Percentiles rank a stretch among this genome's conserved stretches.
Conservation (phyloP, 495 filamentous ascomycete genomes). For the Aspergillus haitiensis region DNA sequence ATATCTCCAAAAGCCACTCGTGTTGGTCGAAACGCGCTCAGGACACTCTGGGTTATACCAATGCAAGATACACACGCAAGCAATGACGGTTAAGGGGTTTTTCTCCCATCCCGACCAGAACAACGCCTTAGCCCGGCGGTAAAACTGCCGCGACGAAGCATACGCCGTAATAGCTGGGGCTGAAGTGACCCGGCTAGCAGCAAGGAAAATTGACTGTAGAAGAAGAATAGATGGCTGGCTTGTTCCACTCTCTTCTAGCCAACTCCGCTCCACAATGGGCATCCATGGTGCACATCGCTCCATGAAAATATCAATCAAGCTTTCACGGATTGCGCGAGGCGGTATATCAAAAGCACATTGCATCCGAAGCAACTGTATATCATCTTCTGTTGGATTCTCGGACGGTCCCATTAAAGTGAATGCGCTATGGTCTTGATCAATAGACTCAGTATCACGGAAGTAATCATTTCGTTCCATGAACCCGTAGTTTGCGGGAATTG, state of each 20-base stretch:
- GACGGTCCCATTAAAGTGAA: conserved; percentile 21
- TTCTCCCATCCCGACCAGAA: conserved; percentile 33
- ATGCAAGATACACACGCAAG: conserved; percentile 30
- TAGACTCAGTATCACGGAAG: conserved; percentile 25
- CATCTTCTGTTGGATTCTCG: conserved; percentile 28
- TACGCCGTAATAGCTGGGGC: conserved; percentile 28
- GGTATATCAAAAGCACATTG: conserved; percentile 31
- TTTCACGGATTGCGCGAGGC: conserved; percentile 26
- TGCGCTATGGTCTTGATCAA: conserved; percentile 23
- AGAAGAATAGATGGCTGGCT: conserved; percentile 28
- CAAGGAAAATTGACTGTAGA: conserved; percentile 29
- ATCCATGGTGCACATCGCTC: conserved; percentile 31
- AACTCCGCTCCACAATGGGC: conserved; percentile 30
- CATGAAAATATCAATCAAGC: conserved; percentile 32
- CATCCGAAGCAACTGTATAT: conserved; percentile 27
- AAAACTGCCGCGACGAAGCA: conserved; percentile 29
- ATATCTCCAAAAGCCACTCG: conserved; percentile 32
- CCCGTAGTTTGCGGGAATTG: conserved; percentile 14
- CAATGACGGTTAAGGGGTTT: conserved; percentile 29
- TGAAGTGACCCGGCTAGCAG: conserved; percentile 29
- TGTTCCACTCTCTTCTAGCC: conserved; percentile 25
- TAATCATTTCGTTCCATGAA: conserved; percentile 31
- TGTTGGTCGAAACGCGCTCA: conserved; percentile 31
- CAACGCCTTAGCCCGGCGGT: conserved; percentile 29
- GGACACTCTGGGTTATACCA: conserved; percentile 33